These are phyloP conservation scores for Spathaspora boniae DNA, from an alignment of 805 yeast species.

Conservation along the genomic window DNA sequence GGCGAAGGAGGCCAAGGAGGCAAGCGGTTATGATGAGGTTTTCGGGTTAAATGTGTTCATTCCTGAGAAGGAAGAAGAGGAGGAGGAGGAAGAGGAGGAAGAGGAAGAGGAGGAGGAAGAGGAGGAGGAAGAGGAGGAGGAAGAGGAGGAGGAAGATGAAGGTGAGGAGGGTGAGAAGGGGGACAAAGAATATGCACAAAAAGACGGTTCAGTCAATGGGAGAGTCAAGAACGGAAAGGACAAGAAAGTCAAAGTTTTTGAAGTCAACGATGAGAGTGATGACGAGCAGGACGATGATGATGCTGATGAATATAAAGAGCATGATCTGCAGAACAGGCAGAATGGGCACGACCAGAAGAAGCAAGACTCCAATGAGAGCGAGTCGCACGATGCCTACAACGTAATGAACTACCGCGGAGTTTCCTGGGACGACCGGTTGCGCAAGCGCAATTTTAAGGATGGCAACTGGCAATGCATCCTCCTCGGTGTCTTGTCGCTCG, in stretches of 20 bases:
- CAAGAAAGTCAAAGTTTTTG: no score
- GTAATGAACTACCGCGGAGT: slow-evolving; percentile 54
- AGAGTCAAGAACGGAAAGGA: no score
- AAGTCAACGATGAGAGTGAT: slow-evolving; percentile 15
- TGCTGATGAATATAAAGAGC: slow-evolving; percentile 11
- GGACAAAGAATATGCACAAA: no score
- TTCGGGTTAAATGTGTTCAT: slow-evolving; percentile 30
- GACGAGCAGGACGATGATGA: slow-evolving; percentile 20
- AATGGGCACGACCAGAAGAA: no score
- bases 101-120: slow-evolving; percentile 24
- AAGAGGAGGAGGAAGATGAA: slow-evolving; percentile 6
- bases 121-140: slow-evolving; percentile 15
- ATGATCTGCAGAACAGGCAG: slow-evolving; percentile 13
- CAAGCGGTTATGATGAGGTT: slow-evolving; percentile 29
- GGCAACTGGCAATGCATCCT: slow-evolving; percentile 83
- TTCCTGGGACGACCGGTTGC: slow-evolving; percentile 76
- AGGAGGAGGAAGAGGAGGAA: slow-evolving; percentile 17
- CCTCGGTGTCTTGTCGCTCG: slow-evolving; percentile 65
- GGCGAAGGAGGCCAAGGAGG: slow-evolving; percentile 25
- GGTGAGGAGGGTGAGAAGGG: slow-evolving; percentile 10
- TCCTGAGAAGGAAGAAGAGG: slow-evolving; percentile 23
- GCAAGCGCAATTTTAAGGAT: slow-evolving; percentile 70
- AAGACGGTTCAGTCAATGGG: no score
- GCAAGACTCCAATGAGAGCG: no score
- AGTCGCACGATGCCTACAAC: slow-evolving; percentile 44